These are phyloP conservation scores for Tetraselmis chui DNA, from an alignment of 139 green algal species.

Conservation along the genomic window DNA sequence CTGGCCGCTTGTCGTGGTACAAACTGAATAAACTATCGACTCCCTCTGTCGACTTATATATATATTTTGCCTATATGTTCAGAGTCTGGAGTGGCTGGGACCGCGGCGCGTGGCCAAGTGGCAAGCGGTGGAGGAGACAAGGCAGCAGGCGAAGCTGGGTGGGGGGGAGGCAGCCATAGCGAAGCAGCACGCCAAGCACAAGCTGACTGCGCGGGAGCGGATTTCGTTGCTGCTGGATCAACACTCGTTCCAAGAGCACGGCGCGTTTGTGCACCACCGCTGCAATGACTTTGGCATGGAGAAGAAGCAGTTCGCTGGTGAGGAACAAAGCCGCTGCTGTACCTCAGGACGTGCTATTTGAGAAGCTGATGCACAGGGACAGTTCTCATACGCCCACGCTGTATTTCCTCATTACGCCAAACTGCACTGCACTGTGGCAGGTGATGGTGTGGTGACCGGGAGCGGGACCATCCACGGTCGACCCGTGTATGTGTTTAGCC, in stretches of 20 bases:
- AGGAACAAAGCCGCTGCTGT: too few species aligned
- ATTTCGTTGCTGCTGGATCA: conserved; percentile 45
- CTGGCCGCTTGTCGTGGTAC: too few species aligned
- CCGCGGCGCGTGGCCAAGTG: background rate
- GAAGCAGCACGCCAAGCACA: conserved; percentile 39
- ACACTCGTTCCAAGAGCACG: conserved; percentile 42
- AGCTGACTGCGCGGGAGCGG: conserved; percentile 59
- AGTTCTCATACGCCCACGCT: too few species aligned
- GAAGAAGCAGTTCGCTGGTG: background rate
- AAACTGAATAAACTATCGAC: too few species aligned
- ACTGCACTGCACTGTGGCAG: background rate
- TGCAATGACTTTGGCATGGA: conserved; percentile 60
- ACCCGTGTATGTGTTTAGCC: conserved; percentile 41
- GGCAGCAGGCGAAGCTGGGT: conserved; percentile 8
- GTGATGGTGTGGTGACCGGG: conserved; percentile 49
- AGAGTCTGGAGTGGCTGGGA: background rate
- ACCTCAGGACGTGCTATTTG: too few species aligned
- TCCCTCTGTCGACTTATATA: too few species aligned
- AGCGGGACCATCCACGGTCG: conserved; percentile 46
- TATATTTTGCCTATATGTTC: too few species aligned
- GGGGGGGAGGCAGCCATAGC: conserved; percentile 19
- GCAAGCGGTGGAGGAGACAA: background rate
- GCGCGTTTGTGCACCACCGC: conserved; percentile 54
- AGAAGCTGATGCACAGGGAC: too few species aligned
- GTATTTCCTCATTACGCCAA: too few species aligned